These are phyloP conservation scores for Aspergillus nomiae DNA, from an alignment of 2,329 filamentous ascomycete genomes.

Conservation along the genomic window DNA sequence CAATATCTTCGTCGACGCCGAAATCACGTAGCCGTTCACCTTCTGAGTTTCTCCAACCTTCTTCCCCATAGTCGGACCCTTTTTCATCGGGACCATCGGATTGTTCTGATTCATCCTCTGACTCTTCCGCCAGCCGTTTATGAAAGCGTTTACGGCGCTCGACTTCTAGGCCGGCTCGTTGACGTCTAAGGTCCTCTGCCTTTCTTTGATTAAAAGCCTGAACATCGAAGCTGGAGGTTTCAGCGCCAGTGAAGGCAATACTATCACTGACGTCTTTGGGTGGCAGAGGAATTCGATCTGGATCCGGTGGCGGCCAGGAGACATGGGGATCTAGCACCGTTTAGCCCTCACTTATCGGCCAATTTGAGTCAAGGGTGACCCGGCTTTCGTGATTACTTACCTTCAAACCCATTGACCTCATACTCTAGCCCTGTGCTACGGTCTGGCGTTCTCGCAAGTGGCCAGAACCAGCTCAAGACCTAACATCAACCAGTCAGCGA, in stretches of 20 bases:
- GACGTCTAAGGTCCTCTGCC: slow-evolving; percentile 52
- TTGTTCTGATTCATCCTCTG: slow-evolving; percentile 19
- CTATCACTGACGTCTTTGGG: slow-evolving; percentile 17
- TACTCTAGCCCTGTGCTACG: slow-evolving; percentile 52
- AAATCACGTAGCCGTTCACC: slow-evolving; percentile 65
- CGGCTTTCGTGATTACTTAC: slow-evolving; percentile 30
- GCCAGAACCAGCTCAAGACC: slow-evolving; percentile 63
- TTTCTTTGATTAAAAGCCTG: slow-evolving; percentile 59
- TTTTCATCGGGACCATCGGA: slow-evolving; percentile 21
- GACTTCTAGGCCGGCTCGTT: slow-evolving; percentile 37
- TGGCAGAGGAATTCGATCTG: slow-evolving; percentile 49
- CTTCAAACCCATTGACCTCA: slow-evolving; percentile 64
- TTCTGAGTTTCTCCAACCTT: slow-evolving; percentile 64
- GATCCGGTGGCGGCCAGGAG: slow-evolving; percentile 53
- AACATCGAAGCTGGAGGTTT: slow-evolving; percentile 42
- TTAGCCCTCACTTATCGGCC: slow-evolving; percentile 1
- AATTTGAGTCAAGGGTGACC: background rate
- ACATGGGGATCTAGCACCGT: slow-evolving; percentile 33
- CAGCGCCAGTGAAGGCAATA: slow-evolving; percentile 29
- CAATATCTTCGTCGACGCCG: slow-evolving; percentile 65
- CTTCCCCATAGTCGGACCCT: slow-evolving; percentile 53
- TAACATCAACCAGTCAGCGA: slow-evolving; percentile 13
- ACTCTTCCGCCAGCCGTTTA: slow-evolving; percentile 33
- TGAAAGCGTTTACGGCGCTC: slow-evolving; percentile 46
- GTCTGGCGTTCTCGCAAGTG: slow-evolving; percentile 55